Base-by-base conservation (phyloP, 2,329 filamentous ascomycete species). In the Tolypocladium pustulatum region DNA sequence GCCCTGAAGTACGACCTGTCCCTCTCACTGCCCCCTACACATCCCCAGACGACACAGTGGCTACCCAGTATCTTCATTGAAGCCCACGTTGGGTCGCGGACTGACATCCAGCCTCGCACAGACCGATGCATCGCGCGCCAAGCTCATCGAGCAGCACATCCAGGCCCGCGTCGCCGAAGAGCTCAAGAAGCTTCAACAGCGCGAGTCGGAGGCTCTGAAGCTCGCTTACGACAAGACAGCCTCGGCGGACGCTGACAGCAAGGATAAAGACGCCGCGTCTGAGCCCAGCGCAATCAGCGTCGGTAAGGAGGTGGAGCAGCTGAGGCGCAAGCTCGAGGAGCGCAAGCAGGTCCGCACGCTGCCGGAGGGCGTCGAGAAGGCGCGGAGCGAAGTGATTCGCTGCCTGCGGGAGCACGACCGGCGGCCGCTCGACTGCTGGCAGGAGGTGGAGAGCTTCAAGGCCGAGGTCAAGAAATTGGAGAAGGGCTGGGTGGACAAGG, bases 381-480 rank as follows among this genome's bases (percentile, higher is more conserved):
- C 91, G 25, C 88, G 91, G 73, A 79, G 83, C 65, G 84, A 87
- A 60, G 85, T 97, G 58, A 84, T 94, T 62, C 81, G 83, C 66
- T 97, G 93, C 72, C 78, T 97, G 78, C 80, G 89, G 62, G 81
- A 87, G 68, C 87, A 97, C 73, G 92, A 97, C 75, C 81, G 91
- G 63, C 83, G 91, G 72, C 92, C 93, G 71, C 78, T 97, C 70
- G 90, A 97, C 78, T 97, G 93, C 81, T 97, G 90, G 89, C 82
- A 86, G 74, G 91, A 97, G 82, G 91, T 97, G 30, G 88, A 95
- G 77, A 80, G 79, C 25, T 97, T 97, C 75, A 96, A 92, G 83
- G 82, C 83, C 67, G 90, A 96, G 80, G 92, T 97, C 56, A 85
- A 89, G 65, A 85, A 84, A 76, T 74, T 97, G 74, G 93, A 97